Percentiles rank a stretch among this genome's conserved stretches.
These are phyloP conservation scores for Desmodesmus armatus DNA, from an alignment of 139 green algal genomes.

Conservation along the genomic window DNA sequence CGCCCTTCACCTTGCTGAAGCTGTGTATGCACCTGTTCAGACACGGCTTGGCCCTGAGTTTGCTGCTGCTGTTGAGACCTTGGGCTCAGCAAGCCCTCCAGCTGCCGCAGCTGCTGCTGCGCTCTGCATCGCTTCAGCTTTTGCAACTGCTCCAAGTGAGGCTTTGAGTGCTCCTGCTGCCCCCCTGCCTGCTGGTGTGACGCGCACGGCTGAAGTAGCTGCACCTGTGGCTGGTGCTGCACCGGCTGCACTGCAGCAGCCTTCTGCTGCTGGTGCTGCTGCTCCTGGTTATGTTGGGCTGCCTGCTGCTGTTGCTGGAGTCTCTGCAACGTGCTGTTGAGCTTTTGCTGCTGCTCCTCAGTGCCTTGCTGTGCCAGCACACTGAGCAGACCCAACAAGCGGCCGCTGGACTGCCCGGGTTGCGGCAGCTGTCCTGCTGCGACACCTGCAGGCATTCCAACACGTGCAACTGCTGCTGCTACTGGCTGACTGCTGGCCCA, in stretches of 20 bases:
- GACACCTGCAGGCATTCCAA: conserved; percentile 31
- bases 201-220: background rate
- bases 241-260: conserved; percentile 7
- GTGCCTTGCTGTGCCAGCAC: background rate
- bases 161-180: background rate
- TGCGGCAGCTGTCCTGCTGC: conserved; percentile 47
- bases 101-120: background rate
- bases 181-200: too few species aligned
- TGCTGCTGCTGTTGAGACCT: too few species aligned
- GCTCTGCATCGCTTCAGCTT: background rate
- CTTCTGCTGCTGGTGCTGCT: background rate
- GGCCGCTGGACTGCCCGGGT: background rate
- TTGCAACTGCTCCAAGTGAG: background rate
- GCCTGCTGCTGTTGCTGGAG: background rate
- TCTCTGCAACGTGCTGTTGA: too few species aligned
- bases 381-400: background rate
- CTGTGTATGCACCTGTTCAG: too few species aligned
- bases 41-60: too few species aligned
- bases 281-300: background rate
- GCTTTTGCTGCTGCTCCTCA: conserved; percentile 7
- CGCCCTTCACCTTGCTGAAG: too few species aligned
- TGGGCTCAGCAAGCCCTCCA: too few species aligned
- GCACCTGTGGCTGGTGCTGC: background rate
- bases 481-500: too few species aligned
- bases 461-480: conserved; percentile 19